Base-by-base conservation (phyloP, 495 filamentous ascomycete species). In the Podospora fimiseda region DNA sequence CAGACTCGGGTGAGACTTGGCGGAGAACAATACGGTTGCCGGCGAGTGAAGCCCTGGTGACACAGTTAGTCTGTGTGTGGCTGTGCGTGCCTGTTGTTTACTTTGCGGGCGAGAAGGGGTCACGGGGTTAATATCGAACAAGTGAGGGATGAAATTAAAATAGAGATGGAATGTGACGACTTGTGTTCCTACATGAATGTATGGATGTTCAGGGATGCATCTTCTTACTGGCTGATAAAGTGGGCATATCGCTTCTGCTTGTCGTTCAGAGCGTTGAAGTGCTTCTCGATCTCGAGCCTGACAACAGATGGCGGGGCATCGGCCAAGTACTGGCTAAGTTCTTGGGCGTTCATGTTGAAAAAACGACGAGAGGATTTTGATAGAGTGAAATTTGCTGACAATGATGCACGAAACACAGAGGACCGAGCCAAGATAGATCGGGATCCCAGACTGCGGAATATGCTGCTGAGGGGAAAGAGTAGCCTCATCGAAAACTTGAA, bases 241-340 rank as follows among this genome's bases (percentile, higher is more conserved):
- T 98, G 93, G 33, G 93, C 90, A 71, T 98, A 98, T 67, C 81
- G 81, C 66, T 88, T 89, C 73, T 90, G 78, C 58, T 84, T 74
- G 61, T 89, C 82, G 38, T 77, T 82, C 50, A 98, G 71, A 11
- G 87, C 81, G 39, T 90, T 84, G 67, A 96, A 98, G 67, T 96
- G 93, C 49, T 85, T 82, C 71, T 88, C 88, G 65, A 96, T 87
- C 61, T 87, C 84, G 27, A 98, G 80, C 16, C 83, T 80, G 41
- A 95, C 92, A 49, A 95, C 82, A 15, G 82, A 83, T 0, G 93
- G 93, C 16, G 93, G 93, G 42, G 84, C 84, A 74, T 98, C 93
- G 13, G 91, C 90, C 41, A 90, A 78, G 70, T 92, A 95, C 59
- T 92, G 87, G 56, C 75, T 75, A 48, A 73, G 71, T 61, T 77